Base-by-base conservation (phyloP, 2,329 filamentous ascomycete species). In the Seiridium cupressi region DNA sequence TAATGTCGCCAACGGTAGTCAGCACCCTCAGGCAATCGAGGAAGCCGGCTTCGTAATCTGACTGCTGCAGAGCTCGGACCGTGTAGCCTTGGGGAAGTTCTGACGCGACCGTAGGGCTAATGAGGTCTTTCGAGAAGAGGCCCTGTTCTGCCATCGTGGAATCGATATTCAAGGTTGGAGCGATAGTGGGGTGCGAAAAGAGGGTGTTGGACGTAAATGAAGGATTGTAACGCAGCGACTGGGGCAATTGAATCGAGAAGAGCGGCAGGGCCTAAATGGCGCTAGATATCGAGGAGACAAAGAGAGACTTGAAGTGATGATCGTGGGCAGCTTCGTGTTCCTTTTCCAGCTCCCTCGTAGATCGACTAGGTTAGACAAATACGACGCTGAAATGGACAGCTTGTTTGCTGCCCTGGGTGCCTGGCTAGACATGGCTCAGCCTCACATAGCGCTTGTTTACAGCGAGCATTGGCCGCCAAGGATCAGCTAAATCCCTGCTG, bases 1-100 rank as follows among this genome's bases (percentile, higher is more conserved):
- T 84, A 66, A 97, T 89, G 62, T 97, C 92, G 64, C 95, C 95
- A 32, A 98, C 94, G 6, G 91, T 95, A 2, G 95, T 98, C 69
- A 99, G 82, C 44, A 97, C 93, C 51, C 92, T 87, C 64, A 99
- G 81, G 62, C 95, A 94, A 72, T 97, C 92, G 68, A 99, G 88
- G 76, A 97, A 97, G 64, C 93, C 93, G 40, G 83, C 84, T 60
- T 84, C 79, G 77, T 89, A 97, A 78, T 99, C 95, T 68, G 83
- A 84, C 67, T 86, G 86, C 68, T 89, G 86, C 55, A 98, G 83
- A 0, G 94, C 88, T 34, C 95, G 92, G 71, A 96, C 85, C 35
- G 82, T 86, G 81, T 98, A 98, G 69, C 90, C 89, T 67, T 88
- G 80, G 48, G 95, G 94, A 0, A 98, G 87, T 18, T 81, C 83